Base-by-base conservation (phyloP, 2,329 filamentous ascomycete species). In the Aspergillus sp. region DNA sequence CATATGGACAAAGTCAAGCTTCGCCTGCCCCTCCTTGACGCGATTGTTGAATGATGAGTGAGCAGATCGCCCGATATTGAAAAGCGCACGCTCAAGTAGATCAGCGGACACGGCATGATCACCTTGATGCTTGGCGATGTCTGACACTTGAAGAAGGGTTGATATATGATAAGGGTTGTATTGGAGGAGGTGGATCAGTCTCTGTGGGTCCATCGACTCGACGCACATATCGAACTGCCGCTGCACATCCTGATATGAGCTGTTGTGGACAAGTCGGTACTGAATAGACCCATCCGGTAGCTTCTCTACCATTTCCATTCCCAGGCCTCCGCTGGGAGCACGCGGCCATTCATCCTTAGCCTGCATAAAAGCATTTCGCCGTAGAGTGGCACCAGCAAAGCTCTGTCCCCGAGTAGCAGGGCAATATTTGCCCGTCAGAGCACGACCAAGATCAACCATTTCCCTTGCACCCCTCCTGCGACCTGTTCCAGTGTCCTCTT, bases 131-230 rank as follows among this genome's bases (percentile, higher is more conserved):
- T 93, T 91, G 8, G 89, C 89, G 43, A 97, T 86, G 63, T 88
- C 88, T 51, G 88, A 94, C 29, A 94, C 89, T 63, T 96, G 90
- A 26, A 97, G 81, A n/a, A 97, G 78, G 2, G 88, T 90, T 1
- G 88, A 93, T 55, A 97, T 85, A 63, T 97, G 90, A 64, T 96
- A 97, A 3, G 91, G 86, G 57, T 88, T 82, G 55, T 76, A 74
- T 51, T 81, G 78, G 2, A 97, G 73, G 44, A 93, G 79, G 33
- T 82, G 73, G 38, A 97, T 82, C 70, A 98, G 79, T 46, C 83
- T 77, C 67, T 94, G 84, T 3, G 88, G 88, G 58, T 96, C 86
- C 76, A 93, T 86, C 1, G 77, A 78, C 57, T 86, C 83, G n/a
- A 95, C 89, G 53, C 83, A 84, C 10, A 74, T 72, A 46, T 88